Conservation (phyloP, 179 eudicot species). For the Patellifolia procumbens region DNA sequence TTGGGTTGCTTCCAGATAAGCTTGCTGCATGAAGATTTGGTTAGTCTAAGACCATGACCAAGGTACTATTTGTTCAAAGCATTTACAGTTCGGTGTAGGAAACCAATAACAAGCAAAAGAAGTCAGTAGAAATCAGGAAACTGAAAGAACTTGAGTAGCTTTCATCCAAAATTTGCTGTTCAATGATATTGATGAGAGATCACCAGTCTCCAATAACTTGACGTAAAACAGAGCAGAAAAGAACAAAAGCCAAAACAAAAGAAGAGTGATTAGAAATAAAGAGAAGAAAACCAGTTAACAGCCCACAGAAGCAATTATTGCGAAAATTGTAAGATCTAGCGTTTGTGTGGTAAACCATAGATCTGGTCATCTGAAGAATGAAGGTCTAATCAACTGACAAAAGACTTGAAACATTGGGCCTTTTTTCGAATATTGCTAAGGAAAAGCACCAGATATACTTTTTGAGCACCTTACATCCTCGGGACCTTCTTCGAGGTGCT, state of each 20-base stretch:
- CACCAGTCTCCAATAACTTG: background rate
- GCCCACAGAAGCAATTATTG: too few relatives aligned
- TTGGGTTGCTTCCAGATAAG: constrained; percentile 57
- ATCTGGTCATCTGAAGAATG: too few relatives aligned
- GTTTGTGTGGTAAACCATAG: too few relatives aligned
- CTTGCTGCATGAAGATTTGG: constrained; percentile 55
- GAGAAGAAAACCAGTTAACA: background rate
- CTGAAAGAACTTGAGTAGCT: background rate
- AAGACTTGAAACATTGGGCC: too few relatives aligned
- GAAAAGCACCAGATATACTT: too few relatives aligned
- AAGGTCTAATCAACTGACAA: too few relatives aligned
- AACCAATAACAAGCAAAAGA: background rate
- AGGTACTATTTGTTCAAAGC: background rate
- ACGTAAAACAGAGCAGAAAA: background rate
- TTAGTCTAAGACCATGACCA: background rate
- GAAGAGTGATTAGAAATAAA: background rate
- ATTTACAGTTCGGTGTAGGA: background rate
- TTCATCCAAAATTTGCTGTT: background rate
- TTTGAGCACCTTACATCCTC: too few relatives aligned
- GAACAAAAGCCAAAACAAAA: background rate
- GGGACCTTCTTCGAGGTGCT: too few relatives aligned
- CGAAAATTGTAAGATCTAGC: too few relatives aligned
- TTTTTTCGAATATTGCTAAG: too few relatives aligned
- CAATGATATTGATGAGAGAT: background rate
- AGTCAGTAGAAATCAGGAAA: background rate